Base-by-base conservation (phyloP, 345 rosid genomes). In the Acer negundo region DNA sequence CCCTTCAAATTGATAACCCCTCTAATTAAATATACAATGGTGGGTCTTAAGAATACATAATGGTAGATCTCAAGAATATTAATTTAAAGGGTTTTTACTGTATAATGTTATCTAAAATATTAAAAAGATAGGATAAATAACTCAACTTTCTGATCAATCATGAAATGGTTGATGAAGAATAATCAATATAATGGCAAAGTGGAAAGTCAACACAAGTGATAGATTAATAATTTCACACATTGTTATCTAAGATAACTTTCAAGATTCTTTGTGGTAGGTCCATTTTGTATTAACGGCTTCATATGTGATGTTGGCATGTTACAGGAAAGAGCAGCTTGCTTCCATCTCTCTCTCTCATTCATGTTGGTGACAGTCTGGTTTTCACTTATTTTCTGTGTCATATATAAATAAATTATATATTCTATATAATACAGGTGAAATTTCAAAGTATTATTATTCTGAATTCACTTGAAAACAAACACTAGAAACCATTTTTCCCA, bases 181-280 rank as follows among this genome's bases (percentile, higher is more conserved):
- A 31, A 64, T 66, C 17, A 31, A 28, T 5, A 70, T 62, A 70
- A 35, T 59, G 55, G 74, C 61, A 64, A 6, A 49, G 28, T 15
- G 58, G 75, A 63, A 77, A 79, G 83, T 79, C 83, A 82, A 77
- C 76, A 81, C 61, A 70, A 49, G 69, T 49, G 61, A 28, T 72
- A 58, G 16, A 66, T 55, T 35, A 74, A 79, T 55, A 61, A 77
- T 67, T 40, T 63, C 53, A 23, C 31, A 53, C 80, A 72, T 22
- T 68, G 22, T 77, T 78, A 55, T 72, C 20, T 77, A 72, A 69
- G 69, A 72, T 58, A 51, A 65, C 69, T 81, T 67, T 13, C 68
- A 81, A 81, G 84, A 82, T 85, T 85, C 85, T 75, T 51, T 67
- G 35, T 59, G 79, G 82, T 69, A 78, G 82, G 84, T 47, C 79